phyloP scores from a whole-genome alignment of 768 basidiomycete species.

The button mushroom (Agaricus bisporus) region DNA sequence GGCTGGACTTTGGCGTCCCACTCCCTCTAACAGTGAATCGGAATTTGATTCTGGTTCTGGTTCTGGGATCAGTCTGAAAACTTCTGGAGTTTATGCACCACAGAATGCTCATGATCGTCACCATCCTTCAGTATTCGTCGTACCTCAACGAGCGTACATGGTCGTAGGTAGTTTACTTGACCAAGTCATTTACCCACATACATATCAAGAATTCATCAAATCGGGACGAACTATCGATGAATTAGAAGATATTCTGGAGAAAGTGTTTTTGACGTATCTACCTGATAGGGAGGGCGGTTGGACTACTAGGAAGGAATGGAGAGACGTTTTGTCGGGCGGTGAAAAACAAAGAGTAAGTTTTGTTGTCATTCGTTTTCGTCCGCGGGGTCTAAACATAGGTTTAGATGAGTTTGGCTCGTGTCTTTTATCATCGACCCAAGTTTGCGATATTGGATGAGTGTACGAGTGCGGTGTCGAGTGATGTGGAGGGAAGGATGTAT shows the following conservation, averaged over 20 bases:
- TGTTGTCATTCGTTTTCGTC: neutral
- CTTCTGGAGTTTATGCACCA: slow-evolving; percentile 14
- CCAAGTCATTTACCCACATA: slow-evolving; percentile 92
- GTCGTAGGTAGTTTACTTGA: slow-evolving; percentile 82
- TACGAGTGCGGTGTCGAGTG: slow-evolving; percentile 92
- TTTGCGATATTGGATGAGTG: slow-evolving; percentile 90
- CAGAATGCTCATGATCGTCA: slow-evolving; percentile 23
- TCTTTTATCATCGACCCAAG: slow-evolving; percentile 81
- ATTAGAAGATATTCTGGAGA: slow-evolving; percentile 69
- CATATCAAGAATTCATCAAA: slow-evolving; percentile 64
- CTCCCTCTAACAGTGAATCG: slow-evolving; percentile 30
- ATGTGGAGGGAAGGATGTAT: slow-evolving; percentile 96
- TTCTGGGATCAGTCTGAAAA: too few relatives aligned
- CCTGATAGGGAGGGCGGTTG: slow-evolving; percentile 87
- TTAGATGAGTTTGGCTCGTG: slow-evolving; percentile 82
- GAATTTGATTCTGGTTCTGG: neutral
- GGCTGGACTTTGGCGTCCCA: slow-evolving; percentile 82
- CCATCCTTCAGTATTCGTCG: slow-evolving; percentile 63
- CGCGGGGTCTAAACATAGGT: too few relatives aligned
- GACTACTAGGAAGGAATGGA: slow-evolving; percentile 89
- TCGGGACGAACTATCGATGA: slow-evolving; percentile 60
- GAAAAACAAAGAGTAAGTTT: slow-evolving; percentile 76
- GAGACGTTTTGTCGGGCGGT: slow-evolving; percentile 91
- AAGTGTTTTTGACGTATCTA: slow-evolving; percentile 80
- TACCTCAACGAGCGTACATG: slow-evolving; percentile 94